Evolutionary conservation across 2,329 filamentous ascomycete species (phyloP).

Genomic region (Aciculosporium take): DNA sequence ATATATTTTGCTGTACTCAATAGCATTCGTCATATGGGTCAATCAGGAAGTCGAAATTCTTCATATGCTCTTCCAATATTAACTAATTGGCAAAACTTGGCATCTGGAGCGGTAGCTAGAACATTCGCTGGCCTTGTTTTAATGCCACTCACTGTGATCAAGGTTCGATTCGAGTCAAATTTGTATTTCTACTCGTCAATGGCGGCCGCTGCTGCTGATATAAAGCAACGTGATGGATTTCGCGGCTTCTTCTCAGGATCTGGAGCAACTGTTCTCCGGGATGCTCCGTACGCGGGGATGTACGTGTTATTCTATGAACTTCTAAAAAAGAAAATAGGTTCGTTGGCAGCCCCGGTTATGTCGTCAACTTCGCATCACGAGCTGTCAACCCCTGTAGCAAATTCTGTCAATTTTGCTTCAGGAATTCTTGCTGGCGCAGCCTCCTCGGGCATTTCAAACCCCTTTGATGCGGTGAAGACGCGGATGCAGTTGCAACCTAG

Average conservation of each 20-base stretch:
- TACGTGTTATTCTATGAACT: conserved; percentile 93
- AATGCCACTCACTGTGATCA: conserved; percentile 93
- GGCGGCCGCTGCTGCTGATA: conserved; percentile 56
- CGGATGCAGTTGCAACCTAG: conserved; percentile 79
- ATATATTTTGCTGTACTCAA: conserved; percentile 90
- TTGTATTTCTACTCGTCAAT: conserved; percentile 75
- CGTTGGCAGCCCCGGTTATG: conserved; percentile 9
- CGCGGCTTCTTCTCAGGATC: conserved; percentile 88
- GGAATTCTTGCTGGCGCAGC: conserved; percentile 67
- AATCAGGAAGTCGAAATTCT: conserved; percentile 13
- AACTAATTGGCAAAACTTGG: conserved; percentile 70
- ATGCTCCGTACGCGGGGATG: conserved; percentile 91
- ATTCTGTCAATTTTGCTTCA: conserved; percentile 74
- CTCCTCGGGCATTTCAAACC: conserved; percentile 84
- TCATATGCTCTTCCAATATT: conserved; percentile 71
- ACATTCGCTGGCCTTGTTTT: conserved; percentile 79
- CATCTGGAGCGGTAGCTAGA: conserved; percentile 70
- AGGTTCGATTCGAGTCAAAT: conserved; percentile 86
- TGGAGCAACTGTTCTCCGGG: conserved; percentile 80
- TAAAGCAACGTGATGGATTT: conserved; percentile 56
- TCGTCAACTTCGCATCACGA: conserved; percentile 7
- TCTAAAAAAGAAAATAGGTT: conserved; percentile 48
- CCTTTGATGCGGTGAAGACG: conserved; percentile 94
- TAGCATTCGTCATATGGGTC: conserved; percentile 50
- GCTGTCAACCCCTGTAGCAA: conserved; percentile 16